Base-by-base conservation (phyloP, 768 basidiomycete genomes). In the Russula sp. region DNA sequence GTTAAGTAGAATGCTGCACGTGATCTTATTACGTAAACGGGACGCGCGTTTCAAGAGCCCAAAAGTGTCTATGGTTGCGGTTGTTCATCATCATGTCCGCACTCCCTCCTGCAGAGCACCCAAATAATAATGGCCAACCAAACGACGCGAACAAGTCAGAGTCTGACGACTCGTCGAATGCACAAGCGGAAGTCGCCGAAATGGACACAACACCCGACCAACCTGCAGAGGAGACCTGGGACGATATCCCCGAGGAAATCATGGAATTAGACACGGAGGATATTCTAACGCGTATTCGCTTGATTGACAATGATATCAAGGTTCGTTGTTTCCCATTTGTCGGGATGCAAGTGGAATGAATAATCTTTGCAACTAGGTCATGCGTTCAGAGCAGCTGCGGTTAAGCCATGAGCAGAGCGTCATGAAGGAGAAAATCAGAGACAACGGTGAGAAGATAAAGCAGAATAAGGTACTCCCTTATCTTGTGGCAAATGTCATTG, bases 391-490 rank as follows among this genome's bases (percentile, higher is more conserved):
- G 77, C 93, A 89, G 11, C 79, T 90, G 68, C 84, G 97, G 57
- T 77, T 99, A 61, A 87, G 91, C 71, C 96, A 98, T 73, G 97
- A 98, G 75, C 92, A 96, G 76, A 89, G 79, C 69, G 88, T 89
- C 69, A 98, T 99, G 97, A 90, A 92, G 74, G 95, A 98, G 81
- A 97, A 96, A 83, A 97, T 99, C 72, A 86, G 92, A 59, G 97
- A 99, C 73, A 99, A 98, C 67, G 88, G 89, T 52, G 94, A 97
- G 78, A 98, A 98, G 79, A 92, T 99, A 69, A 97, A 97, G 77
- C 96, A 99, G 84, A 98, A 99, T 77, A 98, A 98, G 77, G 94
- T 97, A 14, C 79, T 99, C 49, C 97, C 97, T 7, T 99, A 99
- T 76, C 86, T 99, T 59, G 97, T 99, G 42, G 94, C 90, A 18